phyloP scores from a whole-genome alignment of 1,284 basidiomycete genomes.

The Cerioporus squamosus region DNA sequence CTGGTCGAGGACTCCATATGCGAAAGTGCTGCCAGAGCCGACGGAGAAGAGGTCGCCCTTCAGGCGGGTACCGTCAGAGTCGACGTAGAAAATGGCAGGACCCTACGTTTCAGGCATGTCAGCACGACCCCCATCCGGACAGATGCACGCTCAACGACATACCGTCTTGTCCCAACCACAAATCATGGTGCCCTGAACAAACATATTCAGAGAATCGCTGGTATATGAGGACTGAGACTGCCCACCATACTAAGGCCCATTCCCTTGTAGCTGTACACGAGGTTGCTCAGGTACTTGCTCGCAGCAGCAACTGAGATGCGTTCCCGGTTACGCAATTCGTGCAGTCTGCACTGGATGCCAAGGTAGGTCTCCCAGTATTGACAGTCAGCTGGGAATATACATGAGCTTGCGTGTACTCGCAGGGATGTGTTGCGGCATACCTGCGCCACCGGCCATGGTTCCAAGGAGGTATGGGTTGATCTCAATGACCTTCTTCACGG shows the following conservation, averaged over 20 bases:
- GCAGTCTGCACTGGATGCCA: constrained; percentile 95
- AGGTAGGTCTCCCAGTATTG: constrained; percentile 99
- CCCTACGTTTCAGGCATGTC: constrained; percentile 52
- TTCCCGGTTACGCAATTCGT: constrained; percentile 97
- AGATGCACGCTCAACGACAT: constrained; percentile 32
- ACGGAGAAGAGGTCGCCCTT: constrained; percentile 99
- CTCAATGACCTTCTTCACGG: constrained; percentile 99
- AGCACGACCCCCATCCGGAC: too few relatives aligned
- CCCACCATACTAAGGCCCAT: constrained; percentile 98
- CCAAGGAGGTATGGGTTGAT: constrained; percentile 99
- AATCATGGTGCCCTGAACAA: constrained; percentile 93
- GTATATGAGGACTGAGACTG: constrained; percentile 5
- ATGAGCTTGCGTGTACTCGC: constrained; percentile 10
- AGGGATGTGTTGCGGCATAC: constrained; percentile 46
- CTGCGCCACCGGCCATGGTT: constrained; percentile 99
- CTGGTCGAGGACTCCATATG: constrained; percentile 98
- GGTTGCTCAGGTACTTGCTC: constrained; percentile 96
- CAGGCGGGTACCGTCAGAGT: constrained; percentile 94
- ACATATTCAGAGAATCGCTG: neutral
- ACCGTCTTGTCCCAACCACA: constrained; percentile 99
- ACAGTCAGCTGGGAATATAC: constrained; percentile 72
- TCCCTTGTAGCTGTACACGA: constrained; percentile 98
- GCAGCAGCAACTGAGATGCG: constrained; percentile 98
- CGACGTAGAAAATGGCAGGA: constrained; percentile 97
- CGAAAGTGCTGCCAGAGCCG: constrained; percentile 97